Evolutionary conservation across 1,139 yeast genomes (phyloP), one percentile per base, ranked within the genome.

Genomic region (Ogataea hybrid): DNA sequence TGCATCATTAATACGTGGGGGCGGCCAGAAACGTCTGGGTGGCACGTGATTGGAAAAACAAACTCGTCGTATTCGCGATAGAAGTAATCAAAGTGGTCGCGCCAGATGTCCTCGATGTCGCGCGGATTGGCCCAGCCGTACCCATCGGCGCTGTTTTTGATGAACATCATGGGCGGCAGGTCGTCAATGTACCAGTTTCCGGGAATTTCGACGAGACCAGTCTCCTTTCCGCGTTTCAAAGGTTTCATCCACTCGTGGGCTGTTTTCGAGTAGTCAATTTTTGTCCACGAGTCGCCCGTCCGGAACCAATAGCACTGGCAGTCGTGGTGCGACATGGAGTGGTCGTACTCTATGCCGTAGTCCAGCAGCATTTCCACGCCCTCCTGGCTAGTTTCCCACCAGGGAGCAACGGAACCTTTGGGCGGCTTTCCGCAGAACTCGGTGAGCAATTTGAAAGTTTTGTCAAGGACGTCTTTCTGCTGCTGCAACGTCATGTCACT

Each of bases 231-330:
- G 27, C 54, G 39, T 17, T 48, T 39, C 20, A 61, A 45, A 6
- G 65, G 65, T 42, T 61, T 61, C 65, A 61, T 61, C 65, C 65
- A 61, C 25, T 54, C 59, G 30, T 52, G 46, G 3, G 65, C 65
- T 25, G 54, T 55, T 42, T 61, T 59, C 16, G 58, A 35, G 45
- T 61, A 61, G 40, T 61, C 63, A 34, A 61, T 60, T 42, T 60
- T 60, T 10, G 64, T 61, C 65, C 65, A 61, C 6, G 64, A 46
- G 43, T 61, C 65, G 20, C 64, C 64, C 20, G 58, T 46, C 25
- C 64, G 53, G 23, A 61, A 56, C 65, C 65, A 61, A 42, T 61
- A 60, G 25, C 62, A 56, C 43, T 59, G 61, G 43, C 63, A 61
- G 30, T 61, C 65, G 38, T 61, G 60, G 36, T 61, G 64, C 22